These are phyloP conservation scores for Fusarium ambrosium DNA, from an alignment of 2,329 filamentous ascomycete genomes.

Conservation along the genomic window DNA sequence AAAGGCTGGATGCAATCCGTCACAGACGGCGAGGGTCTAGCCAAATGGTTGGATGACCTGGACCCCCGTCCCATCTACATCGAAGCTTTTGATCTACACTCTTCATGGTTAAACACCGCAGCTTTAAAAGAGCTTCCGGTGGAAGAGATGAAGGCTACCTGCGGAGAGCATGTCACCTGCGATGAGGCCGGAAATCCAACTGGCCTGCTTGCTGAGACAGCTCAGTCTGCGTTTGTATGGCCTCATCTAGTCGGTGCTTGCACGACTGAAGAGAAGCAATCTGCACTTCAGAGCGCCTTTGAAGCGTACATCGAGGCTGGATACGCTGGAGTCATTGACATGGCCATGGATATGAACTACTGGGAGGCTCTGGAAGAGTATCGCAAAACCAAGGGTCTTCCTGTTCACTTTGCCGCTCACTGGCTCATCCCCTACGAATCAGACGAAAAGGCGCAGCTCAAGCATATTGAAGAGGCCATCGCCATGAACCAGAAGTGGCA, in stretches of 20 bases:
- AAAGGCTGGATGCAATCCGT: constrained; percentile 63
- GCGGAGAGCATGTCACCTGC: constrained; percentile 60
- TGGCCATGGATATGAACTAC: constrained; percentile 65
- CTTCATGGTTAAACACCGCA: constrained; percentile 63
- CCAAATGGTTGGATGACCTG: constrained; percentile 59
- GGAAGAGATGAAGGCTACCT: constrained; percentile 56
- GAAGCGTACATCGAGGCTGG: constrained; percentile 60
- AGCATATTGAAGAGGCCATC: constrained; percentile 60
- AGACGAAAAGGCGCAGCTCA: constrained; percentile 51
- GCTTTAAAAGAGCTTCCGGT: constrained; percentile 61
- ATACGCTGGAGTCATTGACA: constrained; percentile 65
- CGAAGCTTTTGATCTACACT: constrained; percentile 65
- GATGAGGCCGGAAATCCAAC: constrained; percentile 58
- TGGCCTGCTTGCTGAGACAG: constrained; percentile 61
- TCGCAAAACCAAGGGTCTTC: constrained; percentile 48
- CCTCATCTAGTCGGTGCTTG: constrained; percentile 58
- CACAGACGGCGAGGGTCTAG: constrained; percentile 53
- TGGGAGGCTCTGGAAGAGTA: constrained; percentile 60
- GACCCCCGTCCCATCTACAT: constrained; percentile 65
- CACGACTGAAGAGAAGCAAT: constrained; percentile 57
- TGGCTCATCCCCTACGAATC: constrained; percentile 57
- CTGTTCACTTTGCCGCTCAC: constrained; percentile 62
- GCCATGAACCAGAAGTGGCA: constrained; percentile 52
- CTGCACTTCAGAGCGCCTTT: constrained; percentile 59
- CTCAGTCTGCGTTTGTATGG: constrained; percentile 62